These are phyloP conservation scores for Lumnitzera racemosa DNA, from an alignment of 345 rosid species.

Conservation along the genomic window DNA sequence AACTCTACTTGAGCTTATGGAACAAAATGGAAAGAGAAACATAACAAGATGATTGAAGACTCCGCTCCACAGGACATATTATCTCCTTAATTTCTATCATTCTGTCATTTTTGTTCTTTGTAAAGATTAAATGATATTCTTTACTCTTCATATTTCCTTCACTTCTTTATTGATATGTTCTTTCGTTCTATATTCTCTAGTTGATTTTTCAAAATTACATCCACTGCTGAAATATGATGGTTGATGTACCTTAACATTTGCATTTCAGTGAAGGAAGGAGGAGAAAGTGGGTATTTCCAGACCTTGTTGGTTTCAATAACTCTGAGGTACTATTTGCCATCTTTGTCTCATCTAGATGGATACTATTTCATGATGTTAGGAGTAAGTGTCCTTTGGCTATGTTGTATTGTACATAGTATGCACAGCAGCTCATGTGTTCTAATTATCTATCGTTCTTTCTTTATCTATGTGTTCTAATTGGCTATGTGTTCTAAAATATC, in stretches of 20 bases:
- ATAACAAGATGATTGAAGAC: no score
- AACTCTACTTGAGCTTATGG: no score
- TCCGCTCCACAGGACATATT: no score
- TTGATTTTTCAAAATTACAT: not conserved
- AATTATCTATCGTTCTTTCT: no score
- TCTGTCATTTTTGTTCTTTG: not conserved
- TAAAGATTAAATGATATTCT: not conserved
- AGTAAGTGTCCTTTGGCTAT: not conserved
- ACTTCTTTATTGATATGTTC: not conserved
- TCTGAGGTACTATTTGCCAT: slow-evolving; percentile 42
- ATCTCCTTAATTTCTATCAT: not conserved
- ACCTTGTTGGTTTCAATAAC: slow-evolving; percentile 36
- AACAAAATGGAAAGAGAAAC: no score
- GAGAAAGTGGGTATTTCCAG: slow-evolving; percentile 92
- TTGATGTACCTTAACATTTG: slow-evolving; percentile 8
- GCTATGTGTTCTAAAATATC: no score
- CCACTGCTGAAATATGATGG: not conserved
- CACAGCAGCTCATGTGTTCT: no score
- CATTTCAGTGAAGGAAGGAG: slow-evolving; percentile 81
- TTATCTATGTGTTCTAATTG: no score
- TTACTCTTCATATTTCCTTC: not conserved
- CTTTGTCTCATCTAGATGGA: slow-evolving; percentile 1
- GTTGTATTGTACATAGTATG: no score
- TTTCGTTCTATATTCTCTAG: not conserved
- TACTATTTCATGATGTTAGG: not conserved